Conservation (phyloP, 345 rosid genomes). For the Streptanthus diversifolius region DNA sequence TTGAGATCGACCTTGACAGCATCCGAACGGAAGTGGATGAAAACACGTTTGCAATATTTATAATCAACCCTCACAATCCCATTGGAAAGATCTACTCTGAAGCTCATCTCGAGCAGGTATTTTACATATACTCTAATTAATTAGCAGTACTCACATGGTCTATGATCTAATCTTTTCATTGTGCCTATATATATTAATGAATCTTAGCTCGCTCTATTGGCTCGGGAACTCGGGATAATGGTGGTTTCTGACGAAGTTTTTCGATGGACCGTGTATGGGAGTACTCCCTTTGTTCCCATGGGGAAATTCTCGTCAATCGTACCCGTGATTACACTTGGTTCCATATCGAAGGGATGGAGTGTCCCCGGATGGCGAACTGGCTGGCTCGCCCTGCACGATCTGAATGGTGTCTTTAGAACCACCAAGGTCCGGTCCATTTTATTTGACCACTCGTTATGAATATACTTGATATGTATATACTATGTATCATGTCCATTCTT, state of each 20-base stretch:
- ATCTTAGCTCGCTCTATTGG: conserved; percentile 45
- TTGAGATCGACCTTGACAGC: conserved; percentile 52
- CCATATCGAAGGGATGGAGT: conserved; percentile 53
- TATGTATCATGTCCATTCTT: neutral
- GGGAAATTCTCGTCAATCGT: conserved; percentile 46
- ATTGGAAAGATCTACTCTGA: conserved; percentile 36
- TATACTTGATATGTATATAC: neutral
- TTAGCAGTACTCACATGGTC: neutral
- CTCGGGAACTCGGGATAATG: conserved; percentile 40
- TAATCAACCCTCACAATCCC: conserved; percentile 40
- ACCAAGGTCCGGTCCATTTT: conserved; percentile 29
- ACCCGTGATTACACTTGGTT: conserved; percentile 52
- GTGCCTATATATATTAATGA: neutral
- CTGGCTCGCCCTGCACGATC: conserved; percentile 48
- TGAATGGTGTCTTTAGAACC: conserved; percentile 31
- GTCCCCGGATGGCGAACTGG: conserved; percentile 63
- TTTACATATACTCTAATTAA: neutral
- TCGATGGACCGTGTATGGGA: conserved; percentile 43
- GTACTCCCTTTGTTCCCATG: conserved; percentile 44
- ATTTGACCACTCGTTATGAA: neutral
- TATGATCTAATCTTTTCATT: neutral
- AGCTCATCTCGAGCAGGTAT: conserved; percentile 39
- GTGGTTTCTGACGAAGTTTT: conserved; percentile 60
- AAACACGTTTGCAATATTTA: conserved; percentile 50
- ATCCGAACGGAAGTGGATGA: conserved; percentile 45